Evolutionary conservation across 1,284 basidiomycete genomes (phyloP), one percentile per base, ranked within the genome.

Genomic region (Inonotus obliquus): DNA sequence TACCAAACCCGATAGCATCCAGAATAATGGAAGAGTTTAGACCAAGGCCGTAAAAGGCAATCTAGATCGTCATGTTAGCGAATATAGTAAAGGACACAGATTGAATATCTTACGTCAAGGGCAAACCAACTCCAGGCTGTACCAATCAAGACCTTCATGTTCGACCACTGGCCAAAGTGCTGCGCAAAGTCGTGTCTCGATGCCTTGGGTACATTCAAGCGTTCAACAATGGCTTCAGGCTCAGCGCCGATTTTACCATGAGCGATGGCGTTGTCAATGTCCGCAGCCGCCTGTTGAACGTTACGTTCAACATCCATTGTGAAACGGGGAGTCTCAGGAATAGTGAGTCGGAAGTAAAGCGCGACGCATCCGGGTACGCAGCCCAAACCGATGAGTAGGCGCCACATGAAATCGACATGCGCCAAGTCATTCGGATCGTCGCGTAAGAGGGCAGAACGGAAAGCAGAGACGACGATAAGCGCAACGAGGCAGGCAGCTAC

Each of bases 261-360:
- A 55, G 75, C 71, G 58, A 85, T 68, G 66, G 83, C 82, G 29
- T 76, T 77, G 52, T 77, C 72, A 53, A 83, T 83, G 67, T 86
- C 82, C 63, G 75, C 74, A 19, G 77, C 69, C 19, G 84, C 84
- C 67, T 79, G 80, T 66, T 79, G 75, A 62, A 87, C 76, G 69
- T 88, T 84, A 60, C 82, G 81, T 70, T 86, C 81, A 60, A 89
- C 75, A 69, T 89, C 88, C 81, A 89, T 83, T 41, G 84, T 89
- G 77, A 85, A 89, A 63, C 86, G 84, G 54, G 86, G 76, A 0
- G 82, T 82, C 67, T 85, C 83, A 9, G 82, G 81, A 37, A 85
- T 79, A 2, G 80, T 82, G 29, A 84, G 74, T 57, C 82, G 81
- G 72, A 81, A 82, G 67, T 82, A 84, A 25, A 84, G 76, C 1